Conservation (phyloP, 805 yeast genomes). For the Sporopachydermia quercuum region DNA sequence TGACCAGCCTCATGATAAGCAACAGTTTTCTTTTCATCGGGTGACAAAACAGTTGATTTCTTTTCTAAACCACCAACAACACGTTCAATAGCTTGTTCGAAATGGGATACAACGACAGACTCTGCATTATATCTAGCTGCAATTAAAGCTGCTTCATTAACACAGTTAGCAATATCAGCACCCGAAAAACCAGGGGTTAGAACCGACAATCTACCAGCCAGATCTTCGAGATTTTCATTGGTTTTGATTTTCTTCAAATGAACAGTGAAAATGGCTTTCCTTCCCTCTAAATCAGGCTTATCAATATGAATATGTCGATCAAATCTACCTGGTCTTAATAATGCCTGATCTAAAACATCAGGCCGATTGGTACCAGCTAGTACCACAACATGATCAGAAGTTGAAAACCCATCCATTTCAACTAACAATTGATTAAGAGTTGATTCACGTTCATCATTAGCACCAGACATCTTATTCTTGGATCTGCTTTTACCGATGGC, state of each 20-base stretch:
- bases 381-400: slow-evolving; percentile 87
- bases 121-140: slow-evolving; percentile 77
- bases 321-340: slow-evolving; percentile 94
- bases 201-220: slow-evolving; percentile 84
- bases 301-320: slow-evolving; percentile 88
- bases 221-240: slow-evolving; percentile 31
- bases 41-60: slow-evolving; percentile 68
- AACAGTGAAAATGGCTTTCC: slow-evolving; percentile 83
- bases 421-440: slow-evolving; percentile 91
- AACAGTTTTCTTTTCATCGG: slow-evolving; percentile 78
- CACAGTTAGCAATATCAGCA: slow-evolving; percentile 94
- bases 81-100: slow-evolving; percentile 93
- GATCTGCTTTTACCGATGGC: slow-evolving; percentile 94
- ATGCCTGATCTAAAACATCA: slow-evolving; percentile 84
- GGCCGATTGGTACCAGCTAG: slow-evolving; percentile 96
- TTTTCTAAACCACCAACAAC: slow-evolving; percentile 94
- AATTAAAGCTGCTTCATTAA: slow-evolving; percentile 93
- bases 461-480: slow-evolving; percentile 59
- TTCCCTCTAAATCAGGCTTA: slow-evolving; percentile 87
- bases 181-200: slow-evolving; percentile 97
- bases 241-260: slow-evolving; percentile 65
- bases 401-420: slow-evolving; percentile 96
- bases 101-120: slow-evolving; percentile 62
- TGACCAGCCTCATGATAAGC: slow-evolving; percentile 99
- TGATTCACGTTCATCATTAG: slow-evolving; percentile 93